These are phyloP conservation scores for Dictyostelium capitatum DNA, from an alignment of 78 protist genomes.

Conservation along the genomic window DNA sequence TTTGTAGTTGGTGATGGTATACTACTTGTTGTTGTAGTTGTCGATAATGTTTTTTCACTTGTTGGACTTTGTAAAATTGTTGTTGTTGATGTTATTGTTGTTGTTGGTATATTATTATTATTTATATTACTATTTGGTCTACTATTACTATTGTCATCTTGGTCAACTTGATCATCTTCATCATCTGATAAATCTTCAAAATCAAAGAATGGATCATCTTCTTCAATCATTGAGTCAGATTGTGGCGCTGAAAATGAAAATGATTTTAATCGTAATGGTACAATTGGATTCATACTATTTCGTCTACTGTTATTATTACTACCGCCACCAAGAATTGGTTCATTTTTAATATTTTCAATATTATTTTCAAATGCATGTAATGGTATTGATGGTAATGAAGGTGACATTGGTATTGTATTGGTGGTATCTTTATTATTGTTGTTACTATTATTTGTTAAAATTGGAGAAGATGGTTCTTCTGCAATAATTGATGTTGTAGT, in stretches of 20 bases:
- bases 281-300: neutral
- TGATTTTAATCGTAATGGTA: conserved; percentile 30
- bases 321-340: neutral
- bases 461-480: conserved; percentile 1
- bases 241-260: conserved; percentile 24
- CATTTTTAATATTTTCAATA: neutral
- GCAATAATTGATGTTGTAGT: conserved; percentile 18
- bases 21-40: neutral
- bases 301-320: neutral
- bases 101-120: neutral
- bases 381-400: conserved; percentile 16
- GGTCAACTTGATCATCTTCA: neutral
- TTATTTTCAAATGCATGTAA: neutral
- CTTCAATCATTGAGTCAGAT: neutral
- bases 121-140: neutral
- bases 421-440: neutral
- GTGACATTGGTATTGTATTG: conserved; percentile 2
- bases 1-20: neutral
- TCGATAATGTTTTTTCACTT: conserved; percentile 10
- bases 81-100: conserved; percentile 42
- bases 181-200: conserved; percentile 1
- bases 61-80: conserved; percentile 65
- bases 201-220: conserved; percentile 40
- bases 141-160: neutral
- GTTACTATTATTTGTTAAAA: neutral